phyloP scores from a whole-genome alignment of 495 filamentous ascomycete species.

The Penicillium subrubescens region DNA sequence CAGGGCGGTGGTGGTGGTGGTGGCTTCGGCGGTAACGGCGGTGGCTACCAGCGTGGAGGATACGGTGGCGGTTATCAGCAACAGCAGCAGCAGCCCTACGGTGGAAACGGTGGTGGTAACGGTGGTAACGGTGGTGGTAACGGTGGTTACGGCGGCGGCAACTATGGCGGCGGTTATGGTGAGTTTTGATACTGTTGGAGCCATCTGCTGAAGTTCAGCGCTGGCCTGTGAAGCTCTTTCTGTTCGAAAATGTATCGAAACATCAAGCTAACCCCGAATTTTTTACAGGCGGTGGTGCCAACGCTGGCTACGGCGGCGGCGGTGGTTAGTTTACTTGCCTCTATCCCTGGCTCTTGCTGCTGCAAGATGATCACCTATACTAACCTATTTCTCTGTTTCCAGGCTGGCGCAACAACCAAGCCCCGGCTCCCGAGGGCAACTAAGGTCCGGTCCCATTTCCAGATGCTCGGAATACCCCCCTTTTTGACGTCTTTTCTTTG shows the following conservation, averaged over 20 bases:
- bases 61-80: constrained; percentile 30
- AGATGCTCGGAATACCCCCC: constrained; percentile 15
- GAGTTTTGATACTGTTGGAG: constrained; percentile 3
- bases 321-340: constrained; percentile 33
- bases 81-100: constrained; percentile 15
- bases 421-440: constrained; percentile 29
- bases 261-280: background rate
- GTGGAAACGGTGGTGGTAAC: constrained; percentile 22
- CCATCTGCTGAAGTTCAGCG: background rate
- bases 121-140: constrained; percentile 27
- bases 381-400: background rate
- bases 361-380: background rate
- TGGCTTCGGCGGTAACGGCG: constrained; percentile 36
- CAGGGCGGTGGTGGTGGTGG: constrained; percentile 24
- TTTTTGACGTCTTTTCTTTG: constrained; percentile 12
- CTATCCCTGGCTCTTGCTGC: background rate
- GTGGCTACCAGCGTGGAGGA: constrained; percentile 34
- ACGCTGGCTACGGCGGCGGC: constrained; percentile 37
- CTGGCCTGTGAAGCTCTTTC: background rate
- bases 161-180: constrained; percentile 31
- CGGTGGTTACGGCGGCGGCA: constrained; percentile 27
- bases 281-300: constrained; percentile 30
- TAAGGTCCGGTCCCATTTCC: constrained; percentile 10
- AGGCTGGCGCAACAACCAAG: constrained; percentile 39
- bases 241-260: background rate